phyloP scores from a whole-genome alignment of 2,329 filamentous ascomycete genomes.

The Canariomyces notabilis region DNA sequence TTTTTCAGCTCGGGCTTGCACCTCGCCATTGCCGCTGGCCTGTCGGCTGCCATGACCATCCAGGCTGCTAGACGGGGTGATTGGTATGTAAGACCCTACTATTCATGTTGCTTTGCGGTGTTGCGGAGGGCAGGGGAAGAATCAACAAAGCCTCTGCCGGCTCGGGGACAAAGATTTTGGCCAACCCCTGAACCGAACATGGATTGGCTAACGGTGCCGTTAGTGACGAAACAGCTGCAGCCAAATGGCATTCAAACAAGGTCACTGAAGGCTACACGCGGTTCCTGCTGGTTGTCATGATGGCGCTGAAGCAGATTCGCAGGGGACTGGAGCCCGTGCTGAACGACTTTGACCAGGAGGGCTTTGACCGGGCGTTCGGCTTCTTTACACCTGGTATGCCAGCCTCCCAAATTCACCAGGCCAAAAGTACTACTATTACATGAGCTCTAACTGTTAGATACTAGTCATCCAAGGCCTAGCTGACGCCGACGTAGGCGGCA shows the following conservation, averaged over 20 bases:
- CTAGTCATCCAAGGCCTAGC: constrained; percentile 35
- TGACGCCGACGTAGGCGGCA: constrained; percentile 17
- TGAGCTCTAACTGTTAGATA: neutral
- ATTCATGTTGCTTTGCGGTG: too few species aligned
- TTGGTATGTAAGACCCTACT: too few species aligned
- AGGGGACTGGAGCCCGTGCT: constrained; percentile 35
- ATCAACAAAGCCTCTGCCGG: too few species aligned
- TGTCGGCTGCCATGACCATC: constrained; percentile 43
- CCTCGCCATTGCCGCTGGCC: constrained; percentile 38
- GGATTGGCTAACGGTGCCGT: too few species aligned
- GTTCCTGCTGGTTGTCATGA: constrained; percentile 41
- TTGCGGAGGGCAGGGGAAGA: too few species aligned
- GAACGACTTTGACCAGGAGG: constrained; percentile 37
- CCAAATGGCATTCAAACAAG: constrained; percentile 41
- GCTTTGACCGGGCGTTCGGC: constrained; percentile 40
- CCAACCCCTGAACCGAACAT: too few species aligned
- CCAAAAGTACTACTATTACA: neutral
- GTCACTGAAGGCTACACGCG: constrained; percentile 42
- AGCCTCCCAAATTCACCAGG: neutral
- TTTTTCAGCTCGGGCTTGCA: constrained; percentile 45
- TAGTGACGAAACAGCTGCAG: constrained; percentile 34
- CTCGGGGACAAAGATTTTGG: too few species aligned
- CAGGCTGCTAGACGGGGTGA: constrained; percentile 35
- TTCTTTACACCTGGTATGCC: constrained; percentile 31
- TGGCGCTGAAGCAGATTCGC: constrained; percentile 37